phyloP scores from a whole-genome alignment of 2,329 filamentous ascomycete species.

The Raffaelea ambrosiae region DNA sequence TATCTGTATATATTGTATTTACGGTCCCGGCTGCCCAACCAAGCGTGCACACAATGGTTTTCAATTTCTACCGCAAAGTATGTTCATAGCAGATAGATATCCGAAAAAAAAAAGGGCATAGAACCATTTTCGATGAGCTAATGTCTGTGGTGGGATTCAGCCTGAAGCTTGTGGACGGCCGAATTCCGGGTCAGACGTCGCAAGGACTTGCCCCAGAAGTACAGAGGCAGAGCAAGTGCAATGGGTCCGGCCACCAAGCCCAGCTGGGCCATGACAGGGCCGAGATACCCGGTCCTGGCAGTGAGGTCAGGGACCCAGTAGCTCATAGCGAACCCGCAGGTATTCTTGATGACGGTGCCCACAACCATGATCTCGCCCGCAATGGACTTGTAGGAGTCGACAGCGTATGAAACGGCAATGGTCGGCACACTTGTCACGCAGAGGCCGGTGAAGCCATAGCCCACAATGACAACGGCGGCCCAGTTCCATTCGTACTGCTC shows the following conservation, averaged over 20 bases:
- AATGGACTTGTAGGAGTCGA: constrained; percentile 56
- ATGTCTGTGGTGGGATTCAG: no score
- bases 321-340: constrained; percentile 36
- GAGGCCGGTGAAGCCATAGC: constrained; percentile 26
- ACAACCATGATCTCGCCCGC: constrained; percentile 50
- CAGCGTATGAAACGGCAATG: constrained; percentile 46
- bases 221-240: constrained; percentile 45
- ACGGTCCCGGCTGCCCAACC: no score
- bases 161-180: constrained; percentile 41
- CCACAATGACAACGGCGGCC: constrained; percentile 32
- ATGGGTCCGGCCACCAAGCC: constrained; percentile 43
- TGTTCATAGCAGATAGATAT: no score
- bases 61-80: no score
- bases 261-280: constrained; percentile 53
- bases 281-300: constrained; percentile 38
- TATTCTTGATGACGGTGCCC: constrained; percentile 56
- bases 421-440: constrained; percentile 48
- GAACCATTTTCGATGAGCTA: no score
- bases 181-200: constrained; percentile 46
- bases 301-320: constrained; percentile 20
- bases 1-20: no score
- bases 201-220: constrained; percentile 49
- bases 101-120: no score
- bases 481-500: constrained; percentile 30
- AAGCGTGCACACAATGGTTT: no score